A percentile compares a stretch with the other conserved stretches of the same genome.
These are phyloP conservation scores for Trichosporon asahii DNA, from an alignment of 1,284 basidiomycete genomes.

Conservation along the genomic window DNA sequence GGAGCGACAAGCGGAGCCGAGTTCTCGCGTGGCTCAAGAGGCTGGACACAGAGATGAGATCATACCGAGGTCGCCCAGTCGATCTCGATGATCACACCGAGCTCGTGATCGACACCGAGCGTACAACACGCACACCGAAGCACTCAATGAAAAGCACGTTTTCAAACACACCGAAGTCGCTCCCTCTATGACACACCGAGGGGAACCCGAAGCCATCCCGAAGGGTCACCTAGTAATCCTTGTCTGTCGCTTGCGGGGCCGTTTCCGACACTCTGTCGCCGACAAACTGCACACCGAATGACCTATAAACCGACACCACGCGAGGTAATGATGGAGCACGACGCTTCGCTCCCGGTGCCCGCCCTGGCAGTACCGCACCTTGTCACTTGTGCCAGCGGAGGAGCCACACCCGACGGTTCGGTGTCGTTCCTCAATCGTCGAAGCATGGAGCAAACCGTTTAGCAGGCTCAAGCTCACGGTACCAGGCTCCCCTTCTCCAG, in stretches of 20 bases:
- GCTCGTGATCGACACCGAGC: neutral
- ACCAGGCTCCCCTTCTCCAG: neutral
- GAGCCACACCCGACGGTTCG: no score
- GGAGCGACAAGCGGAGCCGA: no score
- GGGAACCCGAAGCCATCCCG: neutral
- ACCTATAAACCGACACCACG: neutral
- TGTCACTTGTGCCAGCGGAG: no score
- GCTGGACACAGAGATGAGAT: no score
- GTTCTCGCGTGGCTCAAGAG: no score
- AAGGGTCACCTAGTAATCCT: neutral
- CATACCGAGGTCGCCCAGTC: no score
- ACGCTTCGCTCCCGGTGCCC: neutral
- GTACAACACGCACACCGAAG: no score
- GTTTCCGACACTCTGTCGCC: no score
- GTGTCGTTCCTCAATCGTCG: no score
- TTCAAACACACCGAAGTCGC: neutral
- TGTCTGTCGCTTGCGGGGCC: neutral
- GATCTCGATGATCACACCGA: neutral
- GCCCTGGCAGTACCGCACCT: no score
- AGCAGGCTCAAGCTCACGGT: neutral
- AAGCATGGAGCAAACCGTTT: neutral
- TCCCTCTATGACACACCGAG: neutral
- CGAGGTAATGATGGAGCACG: neutral
- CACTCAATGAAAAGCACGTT: no score
- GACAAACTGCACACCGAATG: no score